Percentiles rank a stretch among this genome's conserved stretches.
Conservation (phyloP, 495 filamentous ascomycete genomes). For the Sporormia fimetaria region DNA sequence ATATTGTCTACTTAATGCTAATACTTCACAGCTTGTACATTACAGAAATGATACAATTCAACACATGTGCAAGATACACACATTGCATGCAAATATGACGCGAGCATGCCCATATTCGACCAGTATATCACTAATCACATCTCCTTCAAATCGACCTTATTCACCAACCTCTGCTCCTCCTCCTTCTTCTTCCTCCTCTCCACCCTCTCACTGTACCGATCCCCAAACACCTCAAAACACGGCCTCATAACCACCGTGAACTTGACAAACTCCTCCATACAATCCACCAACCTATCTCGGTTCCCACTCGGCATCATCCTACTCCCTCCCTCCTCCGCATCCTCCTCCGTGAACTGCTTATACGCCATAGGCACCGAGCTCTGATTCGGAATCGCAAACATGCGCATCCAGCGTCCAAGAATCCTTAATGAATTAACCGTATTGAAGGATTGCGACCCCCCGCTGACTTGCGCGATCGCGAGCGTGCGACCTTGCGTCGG, state of each 20-base stretch:
- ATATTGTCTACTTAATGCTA: no score
- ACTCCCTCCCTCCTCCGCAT: conserved; percentile 39
- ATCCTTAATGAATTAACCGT: conserved; percentile 61
- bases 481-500: conserved; percentile 61
- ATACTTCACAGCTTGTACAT: no score
- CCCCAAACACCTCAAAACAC: conserved; percentile 50
- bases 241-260: conserved; percentile 57
- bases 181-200: conserved; percentile 36
- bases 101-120: no score
- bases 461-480: conserved; percentile 52
- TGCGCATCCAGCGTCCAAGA: conserved; percentile 66
- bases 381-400: conserved; percentile 65
- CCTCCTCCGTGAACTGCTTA: conserved; percentile 50
- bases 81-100: no score
- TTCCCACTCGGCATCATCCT: conserved; percentile 51
- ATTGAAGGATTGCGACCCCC: conserved; percentile 63
- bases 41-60: no score
- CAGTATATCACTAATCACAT: no score
- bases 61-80: no score
- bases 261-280: conserved; percentile 70
- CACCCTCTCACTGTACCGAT: conserved; percentile 51
- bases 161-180: conserved; percentile 7
- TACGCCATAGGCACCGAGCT: conserved; percentile 54
- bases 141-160: no score
- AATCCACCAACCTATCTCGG: conserved; percentile 58